A percentile compares a stretch with the other conserved stretches of the same genome.
Conservation (phyloP, 805 yeast species). For the Zygotorulaspora sp. region DNA sequence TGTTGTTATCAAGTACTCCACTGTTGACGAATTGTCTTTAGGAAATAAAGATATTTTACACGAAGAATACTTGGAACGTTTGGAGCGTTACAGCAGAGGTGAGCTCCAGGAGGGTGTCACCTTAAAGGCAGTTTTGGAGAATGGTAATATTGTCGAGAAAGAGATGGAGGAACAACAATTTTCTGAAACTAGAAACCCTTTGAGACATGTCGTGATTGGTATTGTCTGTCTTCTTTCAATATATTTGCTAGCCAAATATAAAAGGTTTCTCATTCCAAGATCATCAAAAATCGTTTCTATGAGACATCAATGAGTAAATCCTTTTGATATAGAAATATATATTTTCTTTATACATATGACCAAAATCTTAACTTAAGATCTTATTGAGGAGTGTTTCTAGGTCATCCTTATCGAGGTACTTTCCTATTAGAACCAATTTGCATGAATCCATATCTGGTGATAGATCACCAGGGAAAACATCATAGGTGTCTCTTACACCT, state of each 20-base stretch:
- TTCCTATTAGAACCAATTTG: constrained; percentile 74
- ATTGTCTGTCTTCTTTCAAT: constrained; percentile 11
- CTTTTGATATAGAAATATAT: too few species aligned
- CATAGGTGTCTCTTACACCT: constrained; percentile 92
- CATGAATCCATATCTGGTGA: constrained; percentile 36
- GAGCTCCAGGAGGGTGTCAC: constrained; percentile 27
- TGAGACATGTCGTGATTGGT: constrained; percentile 18
- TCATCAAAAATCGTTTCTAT: constrained; percentile 25
- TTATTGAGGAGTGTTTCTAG: constrained; percentile 26
- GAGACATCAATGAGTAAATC: constrained; percentile 25
- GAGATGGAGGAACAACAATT: constrained; percentile 19
- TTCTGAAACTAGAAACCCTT: constrained; percentile 23
- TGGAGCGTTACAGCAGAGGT: constrained; percentile 30
- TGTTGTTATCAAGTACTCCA: constrained; percentile 38
- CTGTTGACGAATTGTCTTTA: constrained; percentile 30
- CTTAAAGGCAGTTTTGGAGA: constrained; percentile 10
- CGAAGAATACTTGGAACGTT: constrained; percentile 21
- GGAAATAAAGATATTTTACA: constrained; percentile 20
- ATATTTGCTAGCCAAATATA: constrained; percentile 17
- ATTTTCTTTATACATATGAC: too few species aligned
- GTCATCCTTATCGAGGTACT: constrained; percentile 43
- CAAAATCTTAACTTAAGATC: constrained; percentile 6
- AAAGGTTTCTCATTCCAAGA: constrained; percentile 12
- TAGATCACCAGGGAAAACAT: constrained; percentile 48
- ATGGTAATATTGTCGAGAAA: constrained; percentile 14